phyloP scores from a whole-genome alignment of 768 basidiomycete genomes.

The Collybia nuda region DNA sequence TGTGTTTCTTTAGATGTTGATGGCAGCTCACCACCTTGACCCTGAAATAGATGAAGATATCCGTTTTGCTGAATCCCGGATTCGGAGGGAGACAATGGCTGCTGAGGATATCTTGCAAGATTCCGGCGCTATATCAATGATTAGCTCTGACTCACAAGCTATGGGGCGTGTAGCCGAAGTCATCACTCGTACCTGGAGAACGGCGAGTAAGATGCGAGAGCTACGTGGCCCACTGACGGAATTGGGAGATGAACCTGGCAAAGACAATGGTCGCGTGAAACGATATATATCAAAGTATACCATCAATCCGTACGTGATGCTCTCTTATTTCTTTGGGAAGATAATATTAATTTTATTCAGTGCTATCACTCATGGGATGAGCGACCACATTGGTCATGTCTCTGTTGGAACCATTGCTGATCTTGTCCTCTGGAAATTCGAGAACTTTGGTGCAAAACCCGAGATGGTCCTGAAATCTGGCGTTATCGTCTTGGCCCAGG shows the following conservation, averaged over 20 bases:
- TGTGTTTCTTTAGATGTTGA: constrained; percentile 77
- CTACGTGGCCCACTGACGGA: constrained; percentile 69
- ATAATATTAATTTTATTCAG: constrained; percentile 34
- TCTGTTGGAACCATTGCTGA: constrained; percentile 85
- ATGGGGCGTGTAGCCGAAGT: constrained; percentile 99
- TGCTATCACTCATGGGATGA: constrained; percentile 92
- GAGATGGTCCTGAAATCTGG: constrained; percentile 96
- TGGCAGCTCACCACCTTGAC: constrained; percentile 99
- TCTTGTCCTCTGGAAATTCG: constrained; percentile 93
- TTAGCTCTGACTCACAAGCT: constrained; percentile 94
- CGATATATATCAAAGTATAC: constrained; percentile 96
- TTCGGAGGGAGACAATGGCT: constrained; percentile 94
- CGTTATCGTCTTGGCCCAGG: constrained; percentile 88
- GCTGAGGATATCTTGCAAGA: constrained; percentile 97
- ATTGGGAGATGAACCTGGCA: constrained; percentile 68
- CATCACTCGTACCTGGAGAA: constrained; percentile 89
- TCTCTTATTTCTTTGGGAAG: neutral
- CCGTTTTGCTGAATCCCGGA: constrained; percentile 95
- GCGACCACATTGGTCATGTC: constrained; percentile 83
- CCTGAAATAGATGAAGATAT: constrained; percentile 90
- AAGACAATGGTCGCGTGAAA: constrained; percentile 90
- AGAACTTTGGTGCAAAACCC: constrained; percentile 89
- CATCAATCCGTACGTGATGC: constrained; percentile 81
- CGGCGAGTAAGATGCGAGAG: constrained; percentile 91
- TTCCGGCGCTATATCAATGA: constrained; percentile 93